These are phyloP conservation scores for Diplodia mutila DNA, from an alignment of 2,329 filamentous ascomycete species.

Conservation along the genomic window DNA sequence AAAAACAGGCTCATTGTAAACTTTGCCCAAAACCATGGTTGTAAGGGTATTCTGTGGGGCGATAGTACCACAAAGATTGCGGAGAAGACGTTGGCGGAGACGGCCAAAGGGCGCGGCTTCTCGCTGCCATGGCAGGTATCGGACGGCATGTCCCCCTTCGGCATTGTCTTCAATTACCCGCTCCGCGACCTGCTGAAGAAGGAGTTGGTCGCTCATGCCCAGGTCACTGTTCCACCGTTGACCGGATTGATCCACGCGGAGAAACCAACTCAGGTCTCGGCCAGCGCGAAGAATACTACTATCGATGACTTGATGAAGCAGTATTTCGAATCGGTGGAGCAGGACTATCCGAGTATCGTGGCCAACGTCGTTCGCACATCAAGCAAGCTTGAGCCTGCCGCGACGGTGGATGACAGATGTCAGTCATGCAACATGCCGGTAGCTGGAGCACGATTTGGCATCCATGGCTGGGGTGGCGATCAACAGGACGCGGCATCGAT, in stretches of 20 bases:
- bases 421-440: slow-evolving; percentile 71
- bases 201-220: slow-evolving; percentile 72
- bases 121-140: slow-evolving; percentile 79
- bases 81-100: slow-evolving; percentile 81
- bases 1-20: slow-evolving; percentile 72
- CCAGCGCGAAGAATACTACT: slow-evolving; percentile 74
- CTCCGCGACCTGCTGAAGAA: slow-evolving; percentile 82
- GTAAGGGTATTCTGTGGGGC: slow-evolving; percentile 76
- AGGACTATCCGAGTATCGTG: slow-evolving; percentile 86
- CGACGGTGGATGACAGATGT: slow-evolving; percentile 52
- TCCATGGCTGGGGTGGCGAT: slow-evolving; percentile 64
- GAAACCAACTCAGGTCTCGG: slow-evolving; percentile 43
- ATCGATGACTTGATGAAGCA: slow-evolving; percentile 89
- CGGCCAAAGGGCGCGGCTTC: slow-evolving; percentile 87
- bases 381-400: slow-evolving; percentile 69
- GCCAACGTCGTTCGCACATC: slow-evolving; percentile 93
- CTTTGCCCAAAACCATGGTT: slow-evolving; percentile 62
- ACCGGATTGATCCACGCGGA: slow-evolving; percentile 47
- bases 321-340: slow-evolving; percentile 86
- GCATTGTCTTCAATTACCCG: slow-evolving; percentile 72
- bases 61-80: slow-evolving; percentile 88
- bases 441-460: slow-evolving; percentile 64
- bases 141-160: slow-evolving; percentile 69
- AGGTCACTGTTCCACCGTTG: slow-evolving; percentile 58
- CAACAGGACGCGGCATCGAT: slow-evolving; percentile 16